Evolutionary conservation across 208 protist species (phyloP).

Genomic region (Endotrypanum monterogeii): DNA sequence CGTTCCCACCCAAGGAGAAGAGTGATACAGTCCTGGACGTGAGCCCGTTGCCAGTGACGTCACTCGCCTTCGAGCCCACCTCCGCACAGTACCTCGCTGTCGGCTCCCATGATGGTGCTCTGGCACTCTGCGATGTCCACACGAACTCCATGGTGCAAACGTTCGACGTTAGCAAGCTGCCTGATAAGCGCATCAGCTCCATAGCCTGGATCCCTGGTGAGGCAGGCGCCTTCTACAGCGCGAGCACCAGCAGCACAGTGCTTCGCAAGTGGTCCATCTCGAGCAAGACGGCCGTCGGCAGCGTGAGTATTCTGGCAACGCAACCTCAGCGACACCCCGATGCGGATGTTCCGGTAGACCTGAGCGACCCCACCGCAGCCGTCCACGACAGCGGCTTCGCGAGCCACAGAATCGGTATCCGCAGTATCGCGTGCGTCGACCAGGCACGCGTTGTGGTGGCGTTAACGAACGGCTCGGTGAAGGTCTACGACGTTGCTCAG

Average conservation of each 20-base stretch:
- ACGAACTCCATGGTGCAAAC: slow-evolving; percentile 46
- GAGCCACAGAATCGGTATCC: slow-evolving; percentile 29
- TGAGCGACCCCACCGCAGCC: not conserved
- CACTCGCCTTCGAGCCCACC: slow-evolving; percentile 71
- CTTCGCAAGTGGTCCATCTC: slow-evolving; percentile 72
- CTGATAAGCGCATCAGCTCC: slow-evolving; percentile 50
- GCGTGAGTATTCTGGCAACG: slow-evolving; percentile 39
- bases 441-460: slow-evolving; percentile 58
- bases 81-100: slow-evolving; percentile 70
- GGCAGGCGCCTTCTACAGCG: slow-evolving; percentile 68
- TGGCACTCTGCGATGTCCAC: slow-evolving; percentile 64
- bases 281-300: slow-evolving; percentile 48
- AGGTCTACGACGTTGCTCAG: slow-evolving; percentile 72
- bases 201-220: slow-evolving; percentile 75
- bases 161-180: slow-evolving; percentile 46
- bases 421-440: slow-evolving; percentile 46
- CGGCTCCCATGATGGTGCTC: slow-evolving; percentile 68
- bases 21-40: slow-evolving; percentile 22
- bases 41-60: slow-evolving; percentile 49
- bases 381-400: slow-evolving; percentile 1
- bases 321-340: not conserved
- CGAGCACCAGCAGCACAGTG: slow-evolving; percentile 52
- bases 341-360: not conserved
- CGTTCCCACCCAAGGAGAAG: slow-evolving; percentile 60
- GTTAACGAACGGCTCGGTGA: slow-evolving; percentile 69